Percentiles rank a stretch among this genome's conserved stretches.
phyloP scores from a whole-genome alignment of 805 yeast genomes.

The Pichia insulana region DNA sequence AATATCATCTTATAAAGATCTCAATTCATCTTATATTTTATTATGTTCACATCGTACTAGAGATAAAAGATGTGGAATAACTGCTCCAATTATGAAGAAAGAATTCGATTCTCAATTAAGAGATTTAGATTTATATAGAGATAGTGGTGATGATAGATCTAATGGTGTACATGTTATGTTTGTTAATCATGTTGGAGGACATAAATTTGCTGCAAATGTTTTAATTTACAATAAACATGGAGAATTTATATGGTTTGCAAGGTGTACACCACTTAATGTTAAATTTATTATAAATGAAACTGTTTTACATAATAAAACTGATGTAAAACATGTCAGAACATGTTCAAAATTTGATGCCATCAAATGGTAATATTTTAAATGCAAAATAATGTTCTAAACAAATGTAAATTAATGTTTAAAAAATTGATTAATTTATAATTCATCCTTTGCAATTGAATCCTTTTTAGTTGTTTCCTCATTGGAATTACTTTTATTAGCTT shows the following conservation, averaged over 20 bases:
- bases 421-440: constrained; percentile 6
- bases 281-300: constrained; percentile 70
- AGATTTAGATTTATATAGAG: constrained; percentile 66
- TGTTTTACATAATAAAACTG: constrained; percentile 56
- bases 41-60: constrained; percentile 87
- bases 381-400: too few relatives aligned
- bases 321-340: constrained; percentile 60
- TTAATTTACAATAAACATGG: constrained; percentile 66
- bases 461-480: neutral
- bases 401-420: neutral
- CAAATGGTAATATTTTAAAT: constrained; percentile 34
- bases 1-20: constrained; percentile 31
- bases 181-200: constrained; percentile 92
- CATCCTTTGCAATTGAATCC: constrained; percentile 9
- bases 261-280: constrained; percentile 71
- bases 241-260: constrained; percentile 80
- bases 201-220: constrained; percentile 87
- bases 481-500: too few relatives aligned
- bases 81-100: constrained; percentile 83
- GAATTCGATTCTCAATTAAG: constrained; percentile 68
- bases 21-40: constrained; percentile 44
- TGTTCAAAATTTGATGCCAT: constrained; percentile 45
- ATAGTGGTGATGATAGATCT: constrained; percentile 63
- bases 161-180: constrained; percentile 66
- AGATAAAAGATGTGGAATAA: constrained; percentile 87